Evolutionary conservation across 768 basidiomycete species (phyloP).

Genomic region (Tulasnella sp.): DNA sequence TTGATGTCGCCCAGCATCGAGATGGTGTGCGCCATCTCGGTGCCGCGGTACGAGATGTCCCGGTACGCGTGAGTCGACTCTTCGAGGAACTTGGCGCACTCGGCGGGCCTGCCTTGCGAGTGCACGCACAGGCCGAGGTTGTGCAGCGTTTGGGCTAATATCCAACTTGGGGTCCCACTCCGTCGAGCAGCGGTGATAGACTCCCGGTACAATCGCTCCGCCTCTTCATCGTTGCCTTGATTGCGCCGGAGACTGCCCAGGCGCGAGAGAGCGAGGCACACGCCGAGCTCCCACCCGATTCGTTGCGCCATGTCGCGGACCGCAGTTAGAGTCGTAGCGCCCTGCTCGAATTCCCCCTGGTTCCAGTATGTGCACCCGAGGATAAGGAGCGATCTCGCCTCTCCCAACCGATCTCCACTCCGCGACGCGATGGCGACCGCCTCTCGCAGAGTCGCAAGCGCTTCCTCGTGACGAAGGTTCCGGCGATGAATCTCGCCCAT

Average conservation of each 20-base stretch:
- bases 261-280: neutral
- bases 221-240: neutral
- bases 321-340: neutral
- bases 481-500: neutral
- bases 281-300: neutral
- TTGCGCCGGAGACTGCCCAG: neutral
- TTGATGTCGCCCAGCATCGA: neutral
- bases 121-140: neutral
- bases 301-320: neutral
- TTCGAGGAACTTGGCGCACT: neutral
- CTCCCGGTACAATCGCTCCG: neutral
- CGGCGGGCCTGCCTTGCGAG: neutral
- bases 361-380: neutral
- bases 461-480: neutral
- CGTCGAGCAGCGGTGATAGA: neutral
- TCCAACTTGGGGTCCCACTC: neutral
- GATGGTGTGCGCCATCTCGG: neutral
- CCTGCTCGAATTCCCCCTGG: neutral
- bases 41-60: neutral
- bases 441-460: neutral
- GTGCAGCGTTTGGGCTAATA: neutral
- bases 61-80: neutral
- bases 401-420: neutral
- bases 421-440: neutral
- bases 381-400: neutral